Percentiles rank a stretch among this genome's conserved stretches.
Conservation (phyloP, 169 alveolate species). For the Perkinsus olseni region DNA sequence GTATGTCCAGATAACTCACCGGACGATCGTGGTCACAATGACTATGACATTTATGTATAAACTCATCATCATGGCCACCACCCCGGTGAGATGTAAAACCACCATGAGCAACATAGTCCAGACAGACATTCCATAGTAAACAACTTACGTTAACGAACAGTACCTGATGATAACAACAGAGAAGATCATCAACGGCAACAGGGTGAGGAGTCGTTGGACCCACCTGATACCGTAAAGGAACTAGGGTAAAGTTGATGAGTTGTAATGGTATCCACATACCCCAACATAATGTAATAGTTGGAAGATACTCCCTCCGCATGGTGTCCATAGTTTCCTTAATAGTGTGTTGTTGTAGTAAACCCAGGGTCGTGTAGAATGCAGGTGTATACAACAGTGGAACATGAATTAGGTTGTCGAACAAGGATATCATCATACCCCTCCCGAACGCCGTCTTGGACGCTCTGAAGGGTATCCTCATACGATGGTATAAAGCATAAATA, state of each 20-base stretch:
- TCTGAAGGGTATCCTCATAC: background rate
- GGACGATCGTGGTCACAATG: background rate
- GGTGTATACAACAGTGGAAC: background rate
- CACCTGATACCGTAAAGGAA: background rate
- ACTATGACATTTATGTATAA: background rate
- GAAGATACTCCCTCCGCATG: background rate
- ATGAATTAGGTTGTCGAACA: constrained; percentile 2
- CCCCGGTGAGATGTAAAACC: background rate
- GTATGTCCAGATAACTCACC: background rate
- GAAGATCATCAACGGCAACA: background rate
- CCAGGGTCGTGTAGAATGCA: background rate
- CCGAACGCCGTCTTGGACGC: background rate
- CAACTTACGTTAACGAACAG: constrained; percentile 5
- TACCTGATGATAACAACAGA: background rate
- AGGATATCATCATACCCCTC: background rate
- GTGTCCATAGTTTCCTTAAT: background rate
- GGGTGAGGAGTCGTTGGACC: background rate
- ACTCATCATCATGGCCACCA: background rate
- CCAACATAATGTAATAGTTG: background rate
- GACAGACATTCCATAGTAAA: background rate
- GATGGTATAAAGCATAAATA: background rate
- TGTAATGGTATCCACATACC: constrained; percentile 12
- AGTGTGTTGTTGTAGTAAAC: background rate
- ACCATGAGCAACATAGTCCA: background rate
- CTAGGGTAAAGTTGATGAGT: background rate